Base-by-base conservation (phyloP, 352 stramenopile genomes). In the Pythium insidiosum region DNA sequence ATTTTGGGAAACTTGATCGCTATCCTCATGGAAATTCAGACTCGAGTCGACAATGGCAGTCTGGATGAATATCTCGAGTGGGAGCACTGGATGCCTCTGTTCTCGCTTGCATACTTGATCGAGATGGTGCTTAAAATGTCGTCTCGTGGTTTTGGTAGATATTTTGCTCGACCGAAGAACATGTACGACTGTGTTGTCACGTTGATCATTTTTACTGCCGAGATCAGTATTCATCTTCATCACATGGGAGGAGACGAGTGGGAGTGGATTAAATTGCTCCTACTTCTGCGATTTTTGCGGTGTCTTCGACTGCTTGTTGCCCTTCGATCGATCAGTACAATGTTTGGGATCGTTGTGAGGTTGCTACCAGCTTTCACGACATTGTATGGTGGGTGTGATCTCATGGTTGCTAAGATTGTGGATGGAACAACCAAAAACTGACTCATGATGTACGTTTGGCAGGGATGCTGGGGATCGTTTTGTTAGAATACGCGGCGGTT, bases 71-170 rank as follows among this genome's bases (percentile, higher is more conserved):
- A 63, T 21, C 23, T 62, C 24, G 40, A 42, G 1, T 80, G 53
- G 63, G 68, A 81, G 31, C 30, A 60, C 13, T 74, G 66, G 36
- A 89, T 92, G 63, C 65, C 77, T 2, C 38, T 71, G 6, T 93
- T 94, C 43, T 78, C 79, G 20, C 51, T 63, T 15, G 52, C 67
- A 5, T 95, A 89, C 51, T 47, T 90, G 11, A 28, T 83, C 1
- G 84, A 95, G 43, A 94, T 95, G 77, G 43, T 85, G 7, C 38
- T 91, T 22, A 95, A 94, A 57, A 69, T 91, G 38, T 68, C 75
- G 23, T 71, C 67, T 3, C 57, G 78, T 21, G 71, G 72, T 6
- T 56, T 61, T 24, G 59, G 58, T 15, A 55, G 53, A 23, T 95
- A 94, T 54, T 77, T 77, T 35, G 50, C 63, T 4, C 68, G 78